Evolutionary conservation across 768 basidiomycete genomes (phyloP).

Genomic region (Pulveroboletus ravenelii): DNA sequence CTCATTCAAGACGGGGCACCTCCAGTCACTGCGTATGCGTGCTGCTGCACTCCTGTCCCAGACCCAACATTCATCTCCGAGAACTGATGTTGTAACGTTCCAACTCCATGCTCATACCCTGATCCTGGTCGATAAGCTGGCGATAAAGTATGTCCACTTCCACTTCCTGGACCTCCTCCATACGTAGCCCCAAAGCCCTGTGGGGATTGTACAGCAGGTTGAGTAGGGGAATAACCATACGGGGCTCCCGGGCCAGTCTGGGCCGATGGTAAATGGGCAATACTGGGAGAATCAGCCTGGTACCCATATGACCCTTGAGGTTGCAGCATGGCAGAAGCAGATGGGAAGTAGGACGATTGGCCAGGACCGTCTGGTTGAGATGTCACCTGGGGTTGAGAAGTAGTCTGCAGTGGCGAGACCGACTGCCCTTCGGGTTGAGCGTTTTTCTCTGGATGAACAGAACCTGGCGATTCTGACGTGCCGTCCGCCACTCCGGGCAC

Average conservation of each 20-base stretch:
- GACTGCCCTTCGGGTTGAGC: conserved; percentile 13
- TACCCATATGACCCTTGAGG: conserved; percentile 22
- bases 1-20: conserved; percentile 14
- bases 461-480: conserved; percentile 12
- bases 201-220: conserved; percentile 14
- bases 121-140: conserved; percentile 14
- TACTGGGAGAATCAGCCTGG: conserved; percentile 9
- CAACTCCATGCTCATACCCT: conserved; percentile 24
- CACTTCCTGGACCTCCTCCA: conserved; percentile 21
- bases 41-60: conserved; percentile 20
- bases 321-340: conserved; percentile 7
- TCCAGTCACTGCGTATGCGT: conserved; percentile 18
- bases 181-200: conserved; percentile 13
- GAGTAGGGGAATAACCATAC: conserved; percentile 18
- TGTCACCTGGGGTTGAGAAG: conserved; percentile 14
- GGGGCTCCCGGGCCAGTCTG: conserved; percentile 6
- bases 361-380: conserved; percentile 10
- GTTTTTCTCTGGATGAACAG: conserved; percentile 7
- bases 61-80: conserved; percentile 28
- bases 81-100: conserved; percentile 27
- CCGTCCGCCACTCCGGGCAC: conserved; percentile 68
- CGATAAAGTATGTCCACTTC: conserved; percentile 16
- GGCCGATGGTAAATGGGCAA: neutral
- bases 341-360: conserved; percentile 14
- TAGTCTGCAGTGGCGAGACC: conserved; percentile 13